Evolutionary conservation across 2,329 filamentous ascomycete genomes (phyloP).

Genomic region (Penicillium sp.): DNA sequence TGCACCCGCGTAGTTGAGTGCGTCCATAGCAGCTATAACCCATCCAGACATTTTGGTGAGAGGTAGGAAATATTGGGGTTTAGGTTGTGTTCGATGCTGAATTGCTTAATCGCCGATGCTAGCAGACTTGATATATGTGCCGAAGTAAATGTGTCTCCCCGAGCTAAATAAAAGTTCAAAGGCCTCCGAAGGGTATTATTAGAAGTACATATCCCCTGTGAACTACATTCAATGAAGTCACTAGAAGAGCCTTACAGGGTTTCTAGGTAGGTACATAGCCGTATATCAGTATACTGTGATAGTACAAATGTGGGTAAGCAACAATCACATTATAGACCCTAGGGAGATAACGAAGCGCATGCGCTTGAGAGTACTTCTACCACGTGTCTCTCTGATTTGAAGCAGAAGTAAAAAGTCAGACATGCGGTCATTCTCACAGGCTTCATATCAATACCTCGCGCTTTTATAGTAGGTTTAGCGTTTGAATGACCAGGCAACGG

Average conservation of each 20-base stretch:
- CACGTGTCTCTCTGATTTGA: not conserved
- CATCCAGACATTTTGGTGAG: conserved; percentile 15
- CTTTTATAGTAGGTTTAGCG: no score
- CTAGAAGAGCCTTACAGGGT: not conserved
- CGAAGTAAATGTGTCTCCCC: not conserved
- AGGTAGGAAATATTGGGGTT: not conserved
- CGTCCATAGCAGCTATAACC: conserved; percentile 13
- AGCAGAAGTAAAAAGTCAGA: not conserved
- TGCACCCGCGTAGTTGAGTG: conserved; percentile 20
- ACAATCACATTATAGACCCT: not conserved
- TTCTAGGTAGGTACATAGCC: not conserved
- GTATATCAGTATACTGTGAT: no score
- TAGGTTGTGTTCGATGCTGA: not conserved
- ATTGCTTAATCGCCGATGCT: not conserved
- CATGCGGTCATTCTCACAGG: not conserved
- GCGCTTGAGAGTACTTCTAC: not conserved
- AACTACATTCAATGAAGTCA: not conserved
- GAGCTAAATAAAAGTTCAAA: not conserved
- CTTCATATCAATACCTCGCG: no score
- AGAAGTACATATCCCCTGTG: not conserved
- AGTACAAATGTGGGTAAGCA: not conserved
- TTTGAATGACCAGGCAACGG: no score
- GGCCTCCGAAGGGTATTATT: not conserved
- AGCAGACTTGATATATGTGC: not conserved
- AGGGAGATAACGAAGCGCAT: not conserved